Conservation (phyloP, 2,329 filamentous ascomycete species). For the Ophiobolus disseminans region DNA sequence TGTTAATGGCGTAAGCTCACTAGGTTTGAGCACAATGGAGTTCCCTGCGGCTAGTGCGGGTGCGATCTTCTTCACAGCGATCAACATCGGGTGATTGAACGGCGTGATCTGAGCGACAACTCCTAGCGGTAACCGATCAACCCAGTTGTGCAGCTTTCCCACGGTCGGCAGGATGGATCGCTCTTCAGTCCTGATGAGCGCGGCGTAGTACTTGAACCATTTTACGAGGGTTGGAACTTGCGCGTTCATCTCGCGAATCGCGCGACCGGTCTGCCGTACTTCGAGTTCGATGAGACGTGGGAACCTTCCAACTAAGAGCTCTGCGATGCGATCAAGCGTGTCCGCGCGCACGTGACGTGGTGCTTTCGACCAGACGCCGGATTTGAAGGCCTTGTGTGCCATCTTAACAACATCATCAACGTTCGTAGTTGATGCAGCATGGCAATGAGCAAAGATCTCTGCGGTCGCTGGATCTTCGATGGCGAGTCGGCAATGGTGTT, state of each 20-base stretch:
- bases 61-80: slow-evolving; percentile 51
- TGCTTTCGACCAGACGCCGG: slow-evolving; percentile 64
- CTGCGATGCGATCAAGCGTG: slow-evolving; percentile 67
- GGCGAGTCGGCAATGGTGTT: slow-evolving; percentile 52
- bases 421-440: slow-evolving; percentile 56
- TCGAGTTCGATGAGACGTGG: slow-evolving; percentile 67
- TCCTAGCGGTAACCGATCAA: slow-evolving; percentile 48
- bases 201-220: slow-evolving; percentile 76
- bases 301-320: slow-evolving; percentile 61
- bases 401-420: slow-evolving; percentile 52
- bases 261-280: slow-evolving; percentile 71
- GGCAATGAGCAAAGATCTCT: slow-evolving; percentile 60
- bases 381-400: slow-evolving; percentile 58
- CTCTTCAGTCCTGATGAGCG: slow-evolving; percentile 71
- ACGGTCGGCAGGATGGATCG: slow-evolving; percentile 69
- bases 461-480: slow-evolving; percentile 63
- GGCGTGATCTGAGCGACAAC: slow-evolving; percentile 50
- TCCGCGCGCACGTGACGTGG: slow-evolving; percentile 66
- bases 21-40: slow-evolving; percentile 47
- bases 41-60: slow-evolving; percentile 48
- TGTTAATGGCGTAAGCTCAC: slow-evolving; percentile 48
- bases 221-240: slow-evolving; percentile 70
- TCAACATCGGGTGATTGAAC: slow-evolving; percentile 51
- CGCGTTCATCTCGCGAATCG: slow-evolving; percentile 72
- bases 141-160: slow-evolving; percentile 59